Evolutionary conservation across 345 rosid genomes (phyloP).

Genomic region (Aquilaria yunnanensis): DNA sequence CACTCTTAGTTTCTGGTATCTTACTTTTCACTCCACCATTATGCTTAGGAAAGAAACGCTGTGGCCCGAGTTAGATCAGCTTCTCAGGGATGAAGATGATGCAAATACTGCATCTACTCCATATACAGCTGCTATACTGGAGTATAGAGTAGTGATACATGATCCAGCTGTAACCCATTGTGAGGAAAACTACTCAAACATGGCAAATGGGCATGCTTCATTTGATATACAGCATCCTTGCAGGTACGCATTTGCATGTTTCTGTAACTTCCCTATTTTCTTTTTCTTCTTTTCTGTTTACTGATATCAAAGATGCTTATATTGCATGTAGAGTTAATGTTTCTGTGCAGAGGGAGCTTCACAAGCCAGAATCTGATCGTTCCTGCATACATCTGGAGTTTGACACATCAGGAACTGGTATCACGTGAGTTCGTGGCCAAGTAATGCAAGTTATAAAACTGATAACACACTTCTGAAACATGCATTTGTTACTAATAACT

Average conservation of each 20-base stretch:
- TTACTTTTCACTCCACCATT: no score
- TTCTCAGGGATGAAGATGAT: conserved; percentile 85
- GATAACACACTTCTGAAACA: no score
- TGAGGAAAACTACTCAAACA: no score
- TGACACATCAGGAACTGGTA: conserved; percentile 83
- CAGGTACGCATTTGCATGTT: conserved; percentile 34
- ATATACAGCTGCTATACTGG: conserved; percentile 86
- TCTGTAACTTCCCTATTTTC: no score
- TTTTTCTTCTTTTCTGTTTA: no score
- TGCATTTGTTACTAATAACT: no score
- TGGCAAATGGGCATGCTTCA: conserved; percentile 64
- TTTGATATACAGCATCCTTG: conserved; percentile 94
- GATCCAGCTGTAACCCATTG: conserved; percentile 23
- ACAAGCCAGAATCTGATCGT: conserved; percentile 86
- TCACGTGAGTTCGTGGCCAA: conserved; percentile 45
- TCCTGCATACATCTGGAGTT: conserved; percentile 98
- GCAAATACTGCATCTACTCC: conserved; percentile 58
- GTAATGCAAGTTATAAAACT: no score
- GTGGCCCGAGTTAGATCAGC: conserved; percentile 93
- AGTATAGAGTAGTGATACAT: conserved; percentile 75
- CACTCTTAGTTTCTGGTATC: no score
- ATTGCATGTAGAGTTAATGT: conserved; percentile 56
- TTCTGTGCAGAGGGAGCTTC: conserved; percentile 83
- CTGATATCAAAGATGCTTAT: no score
- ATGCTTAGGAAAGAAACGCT: conserved; percentile 65